These are phyloP conservation scores for Strobilomyces dryophilus DNA, from an alignment of 768 basidiomycete species.

Conservation along the genomic window DNA sequence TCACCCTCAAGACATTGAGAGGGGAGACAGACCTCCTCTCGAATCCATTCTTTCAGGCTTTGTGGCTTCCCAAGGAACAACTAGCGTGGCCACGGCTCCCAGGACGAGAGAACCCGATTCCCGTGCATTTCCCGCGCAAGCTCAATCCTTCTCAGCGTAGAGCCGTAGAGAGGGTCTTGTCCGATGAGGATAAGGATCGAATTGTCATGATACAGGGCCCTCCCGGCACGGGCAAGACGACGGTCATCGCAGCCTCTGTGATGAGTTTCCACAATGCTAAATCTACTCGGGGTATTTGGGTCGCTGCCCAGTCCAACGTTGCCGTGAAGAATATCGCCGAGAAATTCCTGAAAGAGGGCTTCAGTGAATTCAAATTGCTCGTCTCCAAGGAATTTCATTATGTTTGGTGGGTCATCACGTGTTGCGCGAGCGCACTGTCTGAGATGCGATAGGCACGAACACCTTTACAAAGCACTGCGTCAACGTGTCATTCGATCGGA, in stretches of 20 bases:
- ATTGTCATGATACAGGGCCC: conserved; percentile 33
- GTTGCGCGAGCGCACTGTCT: neutral
- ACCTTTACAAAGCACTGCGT: conserved; percentile 40
- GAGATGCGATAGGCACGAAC: conserved; percentile 41
- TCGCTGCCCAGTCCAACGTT: conserved; percentile 47
- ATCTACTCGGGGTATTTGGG: conserved; percentile 30
- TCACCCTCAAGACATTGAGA: conserved; percentile 24
- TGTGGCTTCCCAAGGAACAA: conserved; percentile 26
- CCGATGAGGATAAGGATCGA: conserved; percentile 15
- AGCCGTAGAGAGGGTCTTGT: conserved; percentile 31
- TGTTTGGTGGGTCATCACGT: conserved; percentile 36
- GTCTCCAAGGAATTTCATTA: conserved; percentile 45
- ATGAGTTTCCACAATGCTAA: conserved; percentile 18
- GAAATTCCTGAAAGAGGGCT: conserved; percentile 32
- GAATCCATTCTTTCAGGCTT: conserved; percentile 22
- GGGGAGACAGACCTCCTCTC: conserved; percentile 8
- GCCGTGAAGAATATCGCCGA: conserved; percentile 53
- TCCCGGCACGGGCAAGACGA: conserved; percentile 44
- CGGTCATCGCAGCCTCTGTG: conserved; percentile 37
- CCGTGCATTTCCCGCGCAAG: neutral
- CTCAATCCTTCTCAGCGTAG: conserved; percentile 27
- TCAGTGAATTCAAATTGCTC: conserved; percentile 36
- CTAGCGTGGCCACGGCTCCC: conserved; percentile 12
- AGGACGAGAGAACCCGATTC: neutral
- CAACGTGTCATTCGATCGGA: conserved; percentile 37